phyloP scores from a whole-genome alignment of 2,329 filamentous ascomycete species.

The Xylaria sp. region DNA sequence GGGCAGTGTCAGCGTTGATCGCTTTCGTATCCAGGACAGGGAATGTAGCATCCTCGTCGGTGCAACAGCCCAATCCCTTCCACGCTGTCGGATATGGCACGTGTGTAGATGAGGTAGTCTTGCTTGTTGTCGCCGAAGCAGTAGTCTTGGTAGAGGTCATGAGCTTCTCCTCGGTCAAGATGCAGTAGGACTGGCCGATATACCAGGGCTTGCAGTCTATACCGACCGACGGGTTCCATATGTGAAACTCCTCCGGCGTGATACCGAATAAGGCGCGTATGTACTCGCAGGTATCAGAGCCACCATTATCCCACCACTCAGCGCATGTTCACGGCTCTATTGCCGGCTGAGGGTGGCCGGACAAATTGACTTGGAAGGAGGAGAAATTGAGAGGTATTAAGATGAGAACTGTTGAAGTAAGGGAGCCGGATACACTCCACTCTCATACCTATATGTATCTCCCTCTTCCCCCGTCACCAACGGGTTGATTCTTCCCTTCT shows the following conservation, averaged over 20 bases:
- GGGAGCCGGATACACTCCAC: too few relatives aligned
- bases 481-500: too few relatives aligned
- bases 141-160: not conserved
- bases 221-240: constrained; percentile 25
- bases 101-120: not conserved
- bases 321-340: not conserved
- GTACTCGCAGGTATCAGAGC: constrained; percentile 6
- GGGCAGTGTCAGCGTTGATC: not conserved
- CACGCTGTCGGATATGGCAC: not conserved
- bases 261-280: constrained; percentile 12
- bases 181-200: constrained; percentile 10
- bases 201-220: constrained; percentile 12
- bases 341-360: not conserved
- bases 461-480: too few relatives aligned
- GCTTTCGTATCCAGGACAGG: not conserved
- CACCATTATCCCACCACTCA: constrained; percentile 14
- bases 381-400: too few relatives aligned
- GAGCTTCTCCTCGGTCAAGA: constrained; percentile 14
- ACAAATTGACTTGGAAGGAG: not conserved
- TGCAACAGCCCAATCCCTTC: not conserved
- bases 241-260: not conserved
- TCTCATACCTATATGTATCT: too few relatives aligned
- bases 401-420: too few relatives aligned
- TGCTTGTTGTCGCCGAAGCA: not conserved
- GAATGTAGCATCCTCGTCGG: not conserved